Percentiles rank a stretch among this genome's conserved stretches.
Conservation (phyloP, 805 yeast genomes). For the Sungouiozyma ichnusensis region DNA sequence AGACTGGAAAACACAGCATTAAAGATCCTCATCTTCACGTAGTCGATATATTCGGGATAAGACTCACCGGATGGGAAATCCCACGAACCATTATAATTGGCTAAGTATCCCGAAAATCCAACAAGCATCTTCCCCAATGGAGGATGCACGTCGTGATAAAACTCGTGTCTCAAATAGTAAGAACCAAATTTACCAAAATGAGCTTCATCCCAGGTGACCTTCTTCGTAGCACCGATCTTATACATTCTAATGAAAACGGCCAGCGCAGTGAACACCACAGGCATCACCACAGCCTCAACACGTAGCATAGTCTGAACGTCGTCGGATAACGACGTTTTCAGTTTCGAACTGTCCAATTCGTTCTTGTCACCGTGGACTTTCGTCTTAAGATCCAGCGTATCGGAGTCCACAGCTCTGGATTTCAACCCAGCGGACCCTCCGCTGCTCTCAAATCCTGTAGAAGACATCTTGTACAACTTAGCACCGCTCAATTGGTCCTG, state of each 20-base stretch:
- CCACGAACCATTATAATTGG: slow-evolving; percentile 70
- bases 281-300: slow-evolving; percentile 32
- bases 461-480: slow-evolving; percentile 4
- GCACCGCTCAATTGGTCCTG: not conserved
- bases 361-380: too few species aligned
- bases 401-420: slow-evolving; percentile 1
- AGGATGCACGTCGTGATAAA: slow-evolving; percentile 81
- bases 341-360: not conserved
- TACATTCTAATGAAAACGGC: slow-evolving; percentile 49
- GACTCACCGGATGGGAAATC: slow-evolving; percentile 57
- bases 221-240: slow-evolving; percentile 43
- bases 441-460: slow-evolving; percentile 6
- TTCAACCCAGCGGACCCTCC: slow-evolving; percentile 3
- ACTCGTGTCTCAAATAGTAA: slow-evolving; percentile 67
- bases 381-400: too few species aligned
- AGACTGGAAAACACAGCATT: slow-evolving; percentile 57
- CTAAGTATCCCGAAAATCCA: slow-evolving; percentile 67
- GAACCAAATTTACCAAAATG: slow-evolving; percentile 86
- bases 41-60: slow-evolving; percentile 55
- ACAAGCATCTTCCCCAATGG: slow-evolving; percentile 77
- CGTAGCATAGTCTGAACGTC: slow-evolving; percentile 5
- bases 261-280: slow-evolving; percentile 34
- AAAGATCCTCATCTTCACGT: slow-evolving; percentile 57
- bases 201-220: slow-evolving; percentile 84
- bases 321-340: not conserved